Conservation (phyloP, 495 filamentous ascomycete species). For the Hypoxylon rickii region DNA sequence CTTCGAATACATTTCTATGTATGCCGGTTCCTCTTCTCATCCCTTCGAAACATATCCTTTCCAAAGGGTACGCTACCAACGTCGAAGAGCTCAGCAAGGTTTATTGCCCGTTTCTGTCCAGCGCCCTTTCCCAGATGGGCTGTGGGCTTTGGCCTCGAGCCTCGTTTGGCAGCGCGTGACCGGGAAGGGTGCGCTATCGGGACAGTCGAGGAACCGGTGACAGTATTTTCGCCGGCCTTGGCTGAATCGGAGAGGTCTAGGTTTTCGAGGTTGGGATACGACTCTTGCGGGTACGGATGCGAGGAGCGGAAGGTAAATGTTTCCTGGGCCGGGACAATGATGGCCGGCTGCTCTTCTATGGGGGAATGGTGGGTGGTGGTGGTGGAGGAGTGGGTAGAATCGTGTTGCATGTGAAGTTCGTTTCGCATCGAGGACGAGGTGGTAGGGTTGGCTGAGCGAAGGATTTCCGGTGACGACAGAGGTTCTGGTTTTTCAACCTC, state of each 20-base stretch:
- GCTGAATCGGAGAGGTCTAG: conserved; percentile 54
- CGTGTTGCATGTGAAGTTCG: conserved; percentile 50
- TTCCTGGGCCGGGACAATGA: conserved; percentile 47
- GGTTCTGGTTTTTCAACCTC: conserved; percentile 63
- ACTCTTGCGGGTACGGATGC: conserved; percentile 69
- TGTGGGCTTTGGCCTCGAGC: conserved; percentile 46
- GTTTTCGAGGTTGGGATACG: conserved; percentile 63
- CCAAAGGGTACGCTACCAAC: conserved; percentile 67
- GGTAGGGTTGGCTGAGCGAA: conserved; percentile 55
- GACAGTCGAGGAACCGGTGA: conserved; percentile 43
- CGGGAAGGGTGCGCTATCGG: conserved; percentile 27
- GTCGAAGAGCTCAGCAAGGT: conserved; percentile 82
- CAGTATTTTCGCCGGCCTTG: conserved; percentile 35
- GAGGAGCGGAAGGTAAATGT: conserved; percentile 75
- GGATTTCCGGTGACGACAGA: conserved; percentile 63
- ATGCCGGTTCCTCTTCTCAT: conserved; percentile 73
- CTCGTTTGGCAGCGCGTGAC: conserved; percentile 41
- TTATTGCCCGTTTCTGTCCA: conserved; percentile 79
- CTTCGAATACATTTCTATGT: conserved; percentile 45
- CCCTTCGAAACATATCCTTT: conserved; percentile 67
- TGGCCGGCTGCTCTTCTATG: conserved; percentile 39
- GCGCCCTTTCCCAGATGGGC: conserved; percentile 58
- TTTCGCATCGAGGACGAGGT: conserved; percentile 41
- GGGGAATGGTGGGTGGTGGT: conserved; percentile 36
- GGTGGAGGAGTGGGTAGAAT: conserved; percentile 38